Percentiles rank a stretch among this genome's conserved stretches.
These are phyloP conservation scores for Cyathus striatus DNA, from an alignment of 768 basidiomycete genomes.

Conservation along the genomic window DNA sequence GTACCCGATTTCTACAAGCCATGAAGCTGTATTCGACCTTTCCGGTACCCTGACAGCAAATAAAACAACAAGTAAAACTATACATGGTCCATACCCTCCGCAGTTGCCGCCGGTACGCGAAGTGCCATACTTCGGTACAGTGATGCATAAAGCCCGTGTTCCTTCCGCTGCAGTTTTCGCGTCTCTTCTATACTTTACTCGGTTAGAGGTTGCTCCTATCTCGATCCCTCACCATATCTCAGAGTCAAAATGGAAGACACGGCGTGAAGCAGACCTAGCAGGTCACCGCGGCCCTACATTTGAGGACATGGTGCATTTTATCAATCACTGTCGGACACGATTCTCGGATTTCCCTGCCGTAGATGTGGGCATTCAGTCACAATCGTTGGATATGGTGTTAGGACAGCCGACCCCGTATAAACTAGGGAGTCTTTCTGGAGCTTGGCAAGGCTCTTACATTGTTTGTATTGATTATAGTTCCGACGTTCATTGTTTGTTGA, in stretches of 20 bases:
- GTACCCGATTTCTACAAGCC: slow-evolving; percentile 37
- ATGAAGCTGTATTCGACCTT: slow-evolving; percentile 26
- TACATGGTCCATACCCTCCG: slow-evolving; percentile 21
- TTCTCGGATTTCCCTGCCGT: slow-evolving; percentile 26
- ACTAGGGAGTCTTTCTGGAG: slow-evolving; percentile 39
- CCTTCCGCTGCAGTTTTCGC: slow-evolving; percentile 44
- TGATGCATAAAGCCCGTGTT: slow-evolving; percentile 22
- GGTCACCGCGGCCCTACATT: slow-evolving; percentile 34
- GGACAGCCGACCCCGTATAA: slow-evolving; percentile 27
- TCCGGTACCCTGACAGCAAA: slow-evolving; percentile 8
- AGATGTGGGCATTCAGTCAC: slow-evolving; percentile 14
- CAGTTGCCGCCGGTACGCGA: slow-evolving; percentile 20
- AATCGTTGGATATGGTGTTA: slow-evolving; percentile 9
- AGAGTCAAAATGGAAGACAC: slow-evolving; percentile 15
- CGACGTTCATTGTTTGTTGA: background rate
- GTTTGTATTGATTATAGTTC: slow-evolving; percentile 21
- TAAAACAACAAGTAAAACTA: slow-evolving; percentile 8
- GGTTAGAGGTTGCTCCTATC: slow-evolving; percentile 27
- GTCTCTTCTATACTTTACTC: slow-evolving; percentile 41
- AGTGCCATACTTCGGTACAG: slow-evolving; percentile 38
- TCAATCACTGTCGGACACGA: slow-evolving; percentile 34
- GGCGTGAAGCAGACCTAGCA: slow-evolving; percentile 21
- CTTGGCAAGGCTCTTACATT: slow-evolving; percentile 45
- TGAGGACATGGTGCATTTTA: slow-evolving; percentile 41
- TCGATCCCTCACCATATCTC: slow-evolving; percentile 34